Percentiles rank a stretch among this genome's conserved stretches.
phyloP scores from a whole-genome alignment of 331 rosid species.

The Saraca asoca region DNA sequence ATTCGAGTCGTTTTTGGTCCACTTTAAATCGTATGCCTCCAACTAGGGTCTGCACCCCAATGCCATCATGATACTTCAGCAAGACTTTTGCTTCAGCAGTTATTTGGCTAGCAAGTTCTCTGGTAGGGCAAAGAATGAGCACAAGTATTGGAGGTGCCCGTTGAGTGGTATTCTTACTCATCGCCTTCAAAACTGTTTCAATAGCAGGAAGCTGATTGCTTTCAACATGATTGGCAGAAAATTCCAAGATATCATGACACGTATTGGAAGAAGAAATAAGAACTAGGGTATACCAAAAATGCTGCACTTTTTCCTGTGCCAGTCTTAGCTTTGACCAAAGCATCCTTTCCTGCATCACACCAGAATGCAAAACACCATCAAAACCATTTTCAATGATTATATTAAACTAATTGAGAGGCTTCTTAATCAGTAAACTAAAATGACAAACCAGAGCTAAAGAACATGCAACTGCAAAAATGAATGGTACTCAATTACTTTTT shows the following conservation, averaged over 20 bases:
- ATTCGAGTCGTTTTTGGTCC: conserved; percentile 81
- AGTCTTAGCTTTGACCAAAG: conserved; percentile 87
- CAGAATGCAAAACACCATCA: conserved; percentile 17
- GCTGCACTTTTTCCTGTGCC: conserved; percentile 95
- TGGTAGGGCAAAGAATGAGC: conserved; percentile 90
- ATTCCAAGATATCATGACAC: conserved; percentile 24
- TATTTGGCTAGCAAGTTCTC: conserved; percentile 94
- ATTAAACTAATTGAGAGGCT: conserved; percentile 3
- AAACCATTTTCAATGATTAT: not conserved
- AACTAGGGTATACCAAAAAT: conserved; percentile 67
- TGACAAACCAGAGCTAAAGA: conserved; percentile 6
- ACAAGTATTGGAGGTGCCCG: conserved; percentile 70
- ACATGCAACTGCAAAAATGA: not conserved
- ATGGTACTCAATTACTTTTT: not conserved
- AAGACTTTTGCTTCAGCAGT: conserved; percentile 81
- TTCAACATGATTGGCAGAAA: conserved; percentile 45
- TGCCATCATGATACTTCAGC: conserved; percentile 72
- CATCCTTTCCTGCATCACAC: conserved; percentile 68
- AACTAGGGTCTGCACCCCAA: conserved; percentile 84
- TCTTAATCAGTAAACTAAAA: conserved; percentile 15
- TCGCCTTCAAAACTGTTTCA: conserved; percentile 94
- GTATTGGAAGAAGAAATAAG: conserved; percentile 29
- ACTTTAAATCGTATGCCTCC: conserved; percentile 92
- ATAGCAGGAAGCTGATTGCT: conserved; percentile 98
- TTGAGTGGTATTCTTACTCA: conserved; percentile 44